Base-by-base conservation (phyloP, 352 stramenopile genomes). In the Phytophthora brassicae region DNA sequence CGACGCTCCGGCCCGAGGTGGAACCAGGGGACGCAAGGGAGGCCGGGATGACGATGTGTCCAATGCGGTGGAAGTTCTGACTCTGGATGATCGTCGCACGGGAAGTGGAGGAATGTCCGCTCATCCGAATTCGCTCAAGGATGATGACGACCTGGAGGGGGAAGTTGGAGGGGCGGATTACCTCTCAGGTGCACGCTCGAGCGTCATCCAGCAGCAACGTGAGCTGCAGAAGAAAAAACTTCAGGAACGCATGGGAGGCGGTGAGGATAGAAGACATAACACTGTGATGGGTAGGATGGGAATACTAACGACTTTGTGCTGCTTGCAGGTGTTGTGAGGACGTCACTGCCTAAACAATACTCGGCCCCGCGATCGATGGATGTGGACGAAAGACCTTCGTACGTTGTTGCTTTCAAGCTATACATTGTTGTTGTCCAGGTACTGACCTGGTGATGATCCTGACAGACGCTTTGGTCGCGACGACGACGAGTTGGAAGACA, bases 141-240 rank as follows among this genome's bases (percentile, higher is more conserved):
- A 94, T 51, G 84, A 89, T 24, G 79, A 92, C 28, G 83, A 90
- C 43, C 74, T 92, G 28, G 84, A 92, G 36, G 57, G 70, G 8
- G 72, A 82, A 29, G 72, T 75, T 29, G 77, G 69, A 41, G 63
- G 77, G 4, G 60, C 66, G 16, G 77, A 89, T 41, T 90, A 83
- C 60, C 46, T 88, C 13, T 78, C 73, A 0, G 85, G 81, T 22
- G 86, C 82, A 16, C 77, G 85, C 26, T 90, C 81, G 9, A 89
- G 51, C 49, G 85, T 92, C 17, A 92, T 94, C 48, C 83, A 94
- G 60, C 85, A 94, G 60, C 85, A 94, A 55, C 83, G 84, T 2
- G 85, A 94, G 24, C 58, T 92, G 17, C 85, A 94, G 68, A 94
- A 92, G 72, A 94, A 92, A 60, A 94, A 92, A 60, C 75, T 94